Evolutionary conservation across 2,329 filamentous ascomycete genomes (phyloP).

Genomic region (Neocucurbitaria cava): DNA sequence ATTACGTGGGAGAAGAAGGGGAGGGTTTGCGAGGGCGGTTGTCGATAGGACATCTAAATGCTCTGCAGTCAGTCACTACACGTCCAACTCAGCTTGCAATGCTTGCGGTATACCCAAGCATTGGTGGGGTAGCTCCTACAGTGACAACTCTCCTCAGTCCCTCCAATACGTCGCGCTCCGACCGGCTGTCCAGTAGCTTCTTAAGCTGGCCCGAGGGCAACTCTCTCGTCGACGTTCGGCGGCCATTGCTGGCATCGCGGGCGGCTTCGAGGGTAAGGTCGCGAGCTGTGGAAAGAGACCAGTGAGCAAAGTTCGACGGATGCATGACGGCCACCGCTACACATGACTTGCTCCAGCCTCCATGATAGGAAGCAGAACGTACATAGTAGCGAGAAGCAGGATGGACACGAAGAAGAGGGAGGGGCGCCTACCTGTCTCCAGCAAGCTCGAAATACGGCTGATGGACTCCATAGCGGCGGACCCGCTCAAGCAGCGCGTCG

Average conservation of each 20-base stretch:
- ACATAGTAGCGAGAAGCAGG: not conserved
- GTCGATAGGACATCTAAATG: constrained; percentile 92
- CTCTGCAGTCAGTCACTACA: constrained; percentile 25
- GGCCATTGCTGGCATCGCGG: constrained; percentile 74
- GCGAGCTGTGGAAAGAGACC: constrained; percentile 69
- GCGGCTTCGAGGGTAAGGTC: constrained; percentile 98
- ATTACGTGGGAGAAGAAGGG: constrained; percentile 97
- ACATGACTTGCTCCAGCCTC: constrained; percentile 5
- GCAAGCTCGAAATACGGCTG: constrained; percentile 87
- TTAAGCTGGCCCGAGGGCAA: constrained; percentile 86
- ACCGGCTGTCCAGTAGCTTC: constrained; percentile 91
- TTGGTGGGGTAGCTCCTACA: constrained; percentile 60
- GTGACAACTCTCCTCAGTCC: constrained; percentile 87
- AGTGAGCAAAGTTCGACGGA: constrained; percentile 49
- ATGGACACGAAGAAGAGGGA: constrained; percentile 6
- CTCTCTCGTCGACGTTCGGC: constrained; percentile 65
- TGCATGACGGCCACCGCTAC: constrained; percentile 35
- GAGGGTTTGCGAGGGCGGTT: constrained; percentile 71
- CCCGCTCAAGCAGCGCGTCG: constrained; percentile 18
- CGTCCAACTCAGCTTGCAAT: constrained; percentile 5
- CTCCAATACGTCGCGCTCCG: constrained; percentile 91
- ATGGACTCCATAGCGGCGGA: constrained; percentile 83
- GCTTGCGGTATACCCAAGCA: not conserved
- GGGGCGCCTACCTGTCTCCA: constrained; percentile 79
- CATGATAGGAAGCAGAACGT: not conserved